Conservation (phyloP, 805 yeast species). For the Yueomyces sp. region DNA sequence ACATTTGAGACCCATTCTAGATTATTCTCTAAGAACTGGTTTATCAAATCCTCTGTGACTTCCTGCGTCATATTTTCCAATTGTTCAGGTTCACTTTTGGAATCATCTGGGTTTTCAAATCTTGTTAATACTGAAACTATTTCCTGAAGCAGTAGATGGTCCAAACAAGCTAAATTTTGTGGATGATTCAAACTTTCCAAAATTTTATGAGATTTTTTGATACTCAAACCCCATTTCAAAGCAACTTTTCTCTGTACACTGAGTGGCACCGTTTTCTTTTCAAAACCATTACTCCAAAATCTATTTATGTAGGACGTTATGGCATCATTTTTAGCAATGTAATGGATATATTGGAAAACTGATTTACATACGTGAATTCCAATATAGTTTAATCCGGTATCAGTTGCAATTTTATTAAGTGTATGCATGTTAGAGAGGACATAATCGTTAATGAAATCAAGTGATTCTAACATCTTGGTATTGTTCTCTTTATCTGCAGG, state of each 20-base stretch:
- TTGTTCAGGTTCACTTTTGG: not conserved
- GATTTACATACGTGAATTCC: not conserved
- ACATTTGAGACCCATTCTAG: conserved; percentile 7
- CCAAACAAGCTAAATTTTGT: conserved; percentile 1
- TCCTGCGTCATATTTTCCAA: not conserved
- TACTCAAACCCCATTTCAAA: conserved; percentile 13
- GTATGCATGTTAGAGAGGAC: not conserved
- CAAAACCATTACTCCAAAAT: conserved; percentile 7
- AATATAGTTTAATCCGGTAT: not conserved
- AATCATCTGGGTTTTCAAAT: not conserved
- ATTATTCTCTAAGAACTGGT: conserved; percentile 7
- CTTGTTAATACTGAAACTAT: not conserved
- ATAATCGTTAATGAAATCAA: not conserved
- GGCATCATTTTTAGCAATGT: conserved; percentile 5
- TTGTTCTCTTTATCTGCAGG: not conserved
- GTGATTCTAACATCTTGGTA: not conserved
- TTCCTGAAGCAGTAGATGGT: conserved; percentile 1
- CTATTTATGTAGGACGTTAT: conserved; percentile 2
- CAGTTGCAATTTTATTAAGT: not conserved
- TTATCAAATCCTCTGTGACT: conserved; percentile 3
- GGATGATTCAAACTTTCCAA: conserved; percentile 6
- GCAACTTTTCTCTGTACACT: conserved; percentile 2
- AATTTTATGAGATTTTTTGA: conserved; percentile 4
- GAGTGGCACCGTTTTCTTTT: not conserved
- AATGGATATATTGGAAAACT: conserved; percentile 7